Percentiles rank a stretch among this genome's conserved stretches.
phyloP scores from a whole-genome alignment of 306 rosid genomes.

The Phaseolus lunatus region DNA sequence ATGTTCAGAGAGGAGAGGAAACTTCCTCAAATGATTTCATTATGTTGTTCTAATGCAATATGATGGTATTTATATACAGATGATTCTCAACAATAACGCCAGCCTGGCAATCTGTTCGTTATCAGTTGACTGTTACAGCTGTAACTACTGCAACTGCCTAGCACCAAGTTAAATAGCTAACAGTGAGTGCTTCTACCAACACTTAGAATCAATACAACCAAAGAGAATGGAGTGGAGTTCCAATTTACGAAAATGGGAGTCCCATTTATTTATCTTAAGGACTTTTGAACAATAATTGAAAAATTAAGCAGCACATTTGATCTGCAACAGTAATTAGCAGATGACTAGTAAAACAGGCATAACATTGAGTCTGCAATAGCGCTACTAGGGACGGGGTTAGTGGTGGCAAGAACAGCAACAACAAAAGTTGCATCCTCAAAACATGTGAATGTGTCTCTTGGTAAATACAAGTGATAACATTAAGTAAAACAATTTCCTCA shows the following conservation, averaged over 20 bases:
- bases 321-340: conserved; percentile 12
- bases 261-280: background rate
- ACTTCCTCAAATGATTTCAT: background rate
- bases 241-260: conserved; percentile 1
- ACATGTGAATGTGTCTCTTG: background rate
- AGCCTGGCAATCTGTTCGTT: background rate
- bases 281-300: background rate
- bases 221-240: background rate
- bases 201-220: background rate
- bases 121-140: background rate
- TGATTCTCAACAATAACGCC: background rate
- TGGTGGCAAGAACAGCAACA: background rate
- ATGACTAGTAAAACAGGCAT: background rate
- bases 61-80: background rate
- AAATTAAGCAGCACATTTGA: background rate
- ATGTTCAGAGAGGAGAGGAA: background rate
- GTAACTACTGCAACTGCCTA: background rate
- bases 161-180: background rate
- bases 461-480: conserved; percentile 1
- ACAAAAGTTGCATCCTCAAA: conserved; percentile 32
- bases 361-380: conserved; percentile 16
- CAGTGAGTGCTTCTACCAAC: background rate
- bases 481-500: conserved; percentile 14
- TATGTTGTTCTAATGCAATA: background rate
- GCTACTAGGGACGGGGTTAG: conserved; percentile 1